Evolutionary conservation across 352 stramenopile species (phyloP).

Genomic region (Globisporangium irregulare): DNA sequence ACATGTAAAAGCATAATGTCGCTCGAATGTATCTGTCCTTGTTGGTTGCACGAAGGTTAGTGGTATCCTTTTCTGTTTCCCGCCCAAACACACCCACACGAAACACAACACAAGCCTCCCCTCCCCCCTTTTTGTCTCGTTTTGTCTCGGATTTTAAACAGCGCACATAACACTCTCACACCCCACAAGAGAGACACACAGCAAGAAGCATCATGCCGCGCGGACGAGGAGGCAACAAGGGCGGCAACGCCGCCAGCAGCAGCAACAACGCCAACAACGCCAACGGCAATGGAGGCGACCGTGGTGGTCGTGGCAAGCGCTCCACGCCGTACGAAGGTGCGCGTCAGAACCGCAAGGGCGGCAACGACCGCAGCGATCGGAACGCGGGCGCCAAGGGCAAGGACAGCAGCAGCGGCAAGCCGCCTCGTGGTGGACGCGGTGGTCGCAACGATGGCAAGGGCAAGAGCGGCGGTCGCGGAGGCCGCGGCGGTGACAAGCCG

Average conservation of each 20-base stretch:
- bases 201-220: slow-evolving; percentile 26
- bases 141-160: not conserved
- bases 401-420: slow-evolving; percentile 18
- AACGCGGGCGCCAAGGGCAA: slow-evolving; percentile 17
- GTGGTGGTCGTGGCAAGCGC: slow-evolving; percentile 19
- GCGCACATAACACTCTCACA: not conserved
- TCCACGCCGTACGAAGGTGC: slow-evolving; percentile 44
- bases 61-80: not conserved
- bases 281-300: slow-evolving; percentile 20
- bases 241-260: not conserved
- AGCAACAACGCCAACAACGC: not conserved
- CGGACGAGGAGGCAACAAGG: slow-evolving; percentile 24
- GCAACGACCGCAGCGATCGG: slow-evolving; percentile 18
- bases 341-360: slow-evolving; percentile 21
- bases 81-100: not conserved
- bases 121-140: not conserved
- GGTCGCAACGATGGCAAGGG: slow-evolving; percentile 17
- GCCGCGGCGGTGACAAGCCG: slow-evolving; percentile 41
- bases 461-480: slow-evolving; percentile 21
- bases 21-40: not conserved
- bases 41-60: not conserved
- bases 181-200: not conserved
- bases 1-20: not conserved
- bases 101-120: not conserved
- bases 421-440: slow-evolving; percentile 20